These are phyloP conservation scores for Echinochloa phyllopogon DNA, from an alignment of 176 grass and related monocot genomes.

Conservation along the genomic window DNA sequence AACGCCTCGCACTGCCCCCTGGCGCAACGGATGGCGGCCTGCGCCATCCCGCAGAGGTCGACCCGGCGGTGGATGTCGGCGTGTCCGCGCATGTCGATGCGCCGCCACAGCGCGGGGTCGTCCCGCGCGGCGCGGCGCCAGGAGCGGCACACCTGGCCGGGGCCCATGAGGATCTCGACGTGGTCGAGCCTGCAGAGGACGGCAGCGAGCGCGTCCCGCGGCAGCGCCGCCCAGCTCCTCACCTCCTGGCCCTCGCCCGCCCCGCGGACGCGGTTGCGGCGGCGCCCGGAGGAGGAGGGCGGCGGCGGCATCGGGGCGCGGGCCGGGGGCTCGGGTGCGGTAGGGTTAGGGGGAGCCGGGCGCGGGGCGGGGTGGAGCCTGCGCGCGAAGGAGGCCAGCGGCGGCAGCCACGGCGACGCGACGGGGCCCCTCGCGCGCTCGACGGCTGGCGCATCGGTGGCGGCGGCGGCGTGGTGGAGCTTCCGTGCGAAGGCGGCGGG, in stretches of 20 bases:
- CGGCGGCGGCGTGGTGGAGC: neutral
- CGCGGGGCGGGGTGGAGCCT: neutral
- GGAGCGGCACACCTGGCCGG: neutral
- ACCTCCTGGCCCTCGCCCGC: neutral
- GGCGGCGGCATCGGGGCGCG: neutral
- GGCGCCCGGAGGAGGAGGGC: neutral
- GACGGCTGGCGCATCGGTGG: neutral
- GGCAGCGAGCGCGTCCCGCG: neutral
- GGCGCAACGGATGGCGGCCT: conserved; percentile 34
- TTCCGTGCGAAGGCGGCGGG: neutral
- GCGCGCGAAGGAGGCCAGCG: neutral
- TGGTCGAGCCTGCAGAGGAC: neutral
- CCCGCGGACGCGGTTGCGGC: neutral
- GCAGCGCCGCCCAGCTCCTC: conserved; percentile 9
- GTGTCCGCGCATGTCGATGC: conserved; percentile 31
- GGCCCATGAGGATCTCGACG: neutral
- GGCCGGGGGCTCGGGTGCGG: neutral
- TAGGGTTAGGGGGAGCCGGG: neutral
- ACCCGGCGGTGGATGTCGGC: neutral
- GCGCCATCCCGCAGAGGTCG: neutral
- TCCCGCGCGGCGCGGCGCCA: conserved; percentile 25
- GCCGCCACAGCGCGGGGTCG: conserved; percentile 29
- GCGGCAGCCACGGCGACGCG: neutral
- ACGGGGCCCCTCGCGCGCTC: neutral
- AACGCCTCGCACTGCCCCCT: conserved; percentile 39